Percentiles rank a stretch among this genome's conserved stretches.
These are phyloP conservation scores for Alternaria sp. DNA, from an alignment of 2,329 filamentous ascomycete species.

Conservation along the genomic window DNA sequence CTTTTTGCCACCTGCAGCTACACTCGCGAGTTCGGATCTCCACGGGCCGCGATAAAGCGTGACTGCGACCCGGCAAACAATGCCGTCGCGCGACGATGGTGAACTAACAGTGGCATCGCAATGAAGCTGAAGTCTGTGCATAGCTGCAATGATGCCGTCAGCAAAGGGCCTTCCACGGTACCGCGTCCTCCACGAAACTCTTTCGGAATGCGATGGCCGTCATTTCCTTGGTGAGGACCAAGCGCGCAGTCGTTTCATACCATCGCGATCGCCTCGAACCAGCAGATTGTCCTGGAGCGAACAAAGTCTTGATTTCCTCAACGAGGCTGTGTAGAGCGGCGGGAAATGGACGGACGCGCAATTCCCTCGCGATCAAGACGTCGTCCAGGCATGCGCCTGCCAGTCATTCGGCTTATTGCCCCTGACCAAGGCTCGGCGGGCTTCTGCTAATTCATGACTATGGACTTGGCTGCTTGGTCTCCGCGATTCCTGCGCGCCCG, in stretches of 20 bases:
- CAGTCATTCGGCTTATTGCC: slow-evolving; percentile 27
- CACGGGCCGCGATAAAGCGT: slow-evolving; percentile 1
- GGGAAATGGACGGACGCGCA: slow-evolving; percentile 10
- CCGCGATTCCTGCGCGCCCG: slow-evolving; percentile 31
- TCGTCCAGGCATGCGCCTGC: slow-evolving; percentile 10
- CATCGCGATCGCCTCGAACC: background rate
- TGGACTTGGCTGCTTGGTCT: slow-evolving; percentile 41
- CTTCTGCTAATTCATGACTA: slow-evolving; percentile 32
- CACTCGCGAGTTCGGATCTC: slow-evolving; percentile 1
- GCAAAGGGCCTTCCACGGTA: background rate
- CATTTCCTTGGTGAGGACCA: background rate
- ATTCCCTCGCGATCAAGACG: slow-evolving; percentile 9
- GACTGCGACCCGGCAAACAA: background rate
- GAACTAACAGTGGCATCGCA: background rate
- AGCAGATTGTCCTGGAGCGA: background rate
- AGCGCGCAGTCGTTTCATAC: slow-evolving; percentile 1
- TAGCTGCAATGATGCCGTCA: background rate
- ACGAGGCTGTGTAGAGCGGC: slow-evolving; percentile 10
- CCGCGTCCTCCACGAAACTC: background rate
- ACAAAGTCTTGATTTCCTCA: slow-evolving; percentile 2
- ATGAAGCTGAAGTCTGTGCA: background rate
- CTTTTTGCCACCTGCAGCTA: background rate
- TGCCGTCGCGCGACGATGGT: background rate
- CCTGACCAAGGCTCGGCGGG: slow-evolving; percentile 46
- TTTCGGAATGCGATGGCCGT: background rate